Base-by-base conservation (phyloP, 2,329 filamentous ascomycete species). In the Ceratocystis lukuohia region DNA sequence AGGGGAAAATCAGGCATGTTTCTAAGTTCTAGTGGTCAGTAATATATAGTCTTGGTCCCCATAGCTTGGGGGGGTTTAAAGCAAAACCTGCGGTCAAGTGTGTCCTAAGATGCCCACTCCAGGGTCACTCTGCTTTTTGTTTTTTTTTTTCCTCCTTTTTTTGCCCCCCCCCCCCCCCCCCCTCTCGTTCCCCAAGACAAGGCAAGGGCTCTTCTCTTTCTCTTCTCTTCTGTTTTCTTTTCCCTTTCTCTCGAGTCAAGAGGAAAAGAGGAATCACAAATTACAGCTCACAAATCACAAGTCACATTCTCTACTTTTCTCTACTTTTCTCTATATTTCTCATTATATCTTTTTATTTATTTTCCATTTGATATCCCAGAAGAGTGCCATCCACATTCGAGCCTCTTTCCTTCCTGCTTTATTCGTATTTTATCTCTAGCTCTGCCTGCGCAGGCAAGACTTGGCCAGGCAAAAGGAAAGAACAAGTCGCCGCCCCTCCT, bases 201-300 rank as follows among this genome's bases (percentile, higher is more conserved):
- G 33, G 33, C 20, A 45, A 65, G 41, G 37, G 41, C 22, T 28
- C 12, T 65, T 48, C 53, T 22, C 53, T 33, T 37, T 66, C 56
- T 61, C 46, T 44, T 50, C 61, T 48, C 33, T 37, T 50, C 30
- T 46, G 37, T 28, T n/a, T 61, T 61, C 30, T 30, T 61, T 46
- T 62, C 25, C 44, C 44, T 22, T 62, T 46, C 44, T 37, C 61
- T 62, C 30, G 33, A 61, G 57, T n/a, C 57, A 22, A 50, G 5
- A 50, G 46, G 46, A 50, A n/a, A 50, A n/a, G 17, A 22, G 22
- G 46, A 50, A n/a, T 50, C 17, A 22, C 33, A 37, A 3, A 37
- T 37, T 37, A 37, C 33, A 37, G 33, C 33, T 37, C 33, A 37
- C 33, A 37, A 37, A 37, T 37, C 10, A 37, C 33, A 37, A 12